Conservation (phyloP, 352 stramenopile species). For the Salisapilia sapeloensis region DNA sequence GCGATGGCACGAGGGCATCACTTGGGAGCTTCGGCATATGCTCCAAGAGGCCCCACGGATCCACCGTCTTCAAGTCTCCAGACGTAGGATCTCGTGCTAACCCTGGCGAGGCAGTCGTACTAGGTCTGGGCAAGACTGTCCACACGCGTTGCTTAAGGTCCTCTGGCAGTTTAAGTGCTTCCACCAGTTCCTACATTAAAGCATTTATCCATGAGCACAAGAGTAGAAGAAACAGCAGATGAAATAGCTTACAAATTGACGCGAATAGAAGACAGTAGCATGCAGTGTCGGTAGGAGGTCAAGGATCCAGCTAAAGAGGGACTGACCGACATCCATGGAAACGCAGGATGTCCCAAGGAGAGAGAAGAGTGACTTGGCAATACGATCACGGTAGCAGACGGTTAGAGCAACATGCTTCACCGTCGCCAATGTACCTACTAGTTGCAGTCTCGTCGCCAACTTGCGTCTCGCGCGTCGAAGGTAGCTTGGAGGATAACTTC, state of each 20-base stretch:
- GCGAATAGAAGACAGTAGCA: slow-evolving; percentile 49
- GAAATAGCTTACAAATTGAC: slow-evolving; percentile 44
- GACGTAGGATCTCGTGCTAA: slow-evolving; percentile 6
- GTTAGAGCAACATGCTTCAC: slow-evolving; percentile 65
- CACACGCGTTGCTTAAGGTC: slow-evolving; percentile 49
- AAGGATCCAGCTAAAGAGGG: slow-evolving; percentile 77
- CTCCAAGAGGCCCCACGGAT: slow-evolving; percentile 65
- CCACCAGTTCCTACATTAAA: slow-evolving; percentile 39
- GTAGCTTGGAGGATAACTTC: slow-evolving; percentile 9
- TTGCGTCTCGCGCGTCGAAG: slow-evolving; percentile 49
- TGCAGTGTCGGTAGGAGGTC: slow-evolving; percentile 69
- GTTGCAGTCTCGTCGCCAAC: slow-evolving; percentile 54
- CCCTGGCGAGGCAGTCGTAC: slow-evolving; percentile 11
- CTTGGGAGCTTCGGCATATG: slow-evolving; percentile 54
- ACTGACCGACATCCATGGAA: slow-evolving; percentile 30
- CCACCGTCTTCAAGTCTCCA: slow-evolving; percentile 18
- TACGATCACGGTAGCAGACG: slow-evolving; percentile 71
- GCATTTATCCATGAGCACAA: neutral
- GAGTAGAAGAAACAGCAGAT: neutral
- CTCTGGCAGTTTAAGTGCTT: slow-evolving; percentile 30
- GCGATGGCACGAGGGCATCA: slow-evolving; percentile 20
- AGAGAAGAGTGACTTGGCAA: slow-evolving; percentile 68
- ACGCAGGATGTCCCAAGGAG: slow-evolving; percentile 53
- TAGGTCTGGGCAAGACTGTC: slow-evolving; percentile 43
- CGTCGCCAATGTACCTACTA: slow-evolving; percentile 51